Evolutionary conservation across 306 rosid genomes (phyloP).

Genomic region (Castanopsis chinensis): DNA sequence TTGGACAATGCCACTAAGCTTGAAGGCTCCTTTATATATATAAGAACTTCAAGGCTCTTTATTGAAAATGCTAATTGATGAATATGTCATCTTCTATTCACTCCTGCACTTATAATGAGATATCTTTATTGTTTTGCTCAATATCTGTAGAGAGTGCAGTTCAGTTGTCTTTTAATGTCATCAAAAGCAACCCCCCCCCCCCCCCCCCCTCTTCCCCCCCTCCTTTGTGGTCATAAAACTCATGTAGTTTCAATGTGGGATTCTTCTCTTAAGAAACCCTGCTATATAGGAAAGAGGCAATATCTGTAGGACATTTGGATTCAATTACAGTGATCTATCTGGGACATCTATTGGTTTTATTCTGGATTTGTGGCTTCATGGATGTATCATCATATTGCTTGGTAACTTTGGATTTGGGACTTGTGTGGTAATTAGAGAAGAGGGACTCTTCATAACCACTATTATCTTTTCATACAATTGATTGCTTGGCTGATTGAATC

Average conservation of each 20-base stretch:
- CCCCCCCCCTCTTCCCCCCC: not conserved
- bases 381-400: not conserved
- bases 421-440: not conserved
- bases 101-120: not conserved
- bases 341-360: not conserved
- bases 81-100: not conserved
- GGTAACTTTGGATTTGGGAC: not conserved
- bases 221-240: not conserved
- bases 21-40: too few species aligned
- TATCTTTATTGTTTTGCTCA: not conserved
- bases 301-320: not conserved
- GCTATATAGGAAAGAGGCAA: not conserved
- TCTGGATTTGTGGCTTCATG: not conserved
- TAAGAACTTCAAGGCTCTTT: too few species aligned
- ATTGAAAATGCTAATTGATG: not conserved
- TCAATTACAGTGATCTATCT: not conserved
- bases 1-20: too few species aligned
- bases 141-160: not conserved
- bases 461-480: not conserved
- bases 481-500: not conserved
- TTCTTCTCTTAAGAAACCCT: not conserved
- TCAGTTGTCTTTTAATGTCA: not conserved
- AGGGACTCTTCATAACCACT: not conserved
- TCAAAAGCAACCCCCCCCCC: too few species aligned
- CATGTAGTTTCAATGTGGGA: not conserved